Evolutionary conservation across 2,329 filamentous ascomycete genomes (phyloP).

Genomic region (Geoglossum cookeanum): DNA sequence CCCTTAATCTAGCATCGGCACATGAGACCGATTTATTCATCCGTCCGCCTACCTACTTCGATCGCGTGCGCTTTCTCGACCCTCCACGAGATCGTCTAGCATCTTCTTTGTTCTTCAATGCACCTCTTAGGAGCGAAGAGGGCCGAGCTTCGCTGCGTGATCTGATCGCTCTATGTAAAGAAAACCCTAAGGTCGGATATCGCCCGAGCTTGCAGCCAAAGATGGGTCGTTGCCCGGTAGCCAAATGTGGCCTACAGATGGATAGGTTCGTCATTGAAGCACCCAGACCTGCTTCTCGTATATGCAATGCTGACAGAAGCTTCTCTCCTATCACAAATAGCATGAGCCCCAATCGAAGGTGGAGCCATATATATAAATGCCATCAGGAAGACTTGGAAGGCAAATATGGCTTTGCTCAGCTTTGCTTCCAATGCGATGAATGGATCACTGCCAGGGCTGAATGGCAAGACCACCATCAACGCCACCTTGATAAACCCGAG

Average conservation of each 20-base stretch:
- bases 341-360: background rate
- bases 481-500: conserved; percentile 11
- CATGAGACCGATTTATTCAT: conserved; percentile 6
- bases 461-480: conserved; percentile 10
- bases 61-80: conserved; percentile 8
- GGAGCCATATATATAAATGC: conserved; percentile 11
- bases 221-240: conserved; percentile 8
- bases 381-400: conserved; percentile 8
- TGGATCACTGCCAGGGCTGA: conserved; percentile 10
- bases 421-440: conserved; percentile 12
- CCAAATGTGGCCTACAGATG: conserved; percentile 6
- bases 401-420: conserved; percentile 11
- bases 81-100: conserved; percentile 11
- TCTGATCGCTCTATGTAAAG: conserved; percentile 10
- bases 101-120: conserved; percentile 10
- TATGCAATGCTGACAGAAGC: background rate
- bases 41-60: conserved; percentile 7
- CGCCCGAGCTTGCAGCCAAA: conserved; percentile 11
- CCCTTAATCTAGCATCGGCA: conserved; percentile 1
- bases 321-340: background rate
- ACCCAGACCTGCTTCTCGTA: background rate
- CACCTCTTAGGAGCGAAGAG: conserved; percentile 11
- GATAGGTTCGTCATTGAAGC: conserved; percentile 5
- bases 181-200: conserved; percentile 9
- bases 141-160: conserved; percentile 9